Evolutionary conservation across 805 yeast genomes (phyloP).

Genomic region (Candida fluviatilis): DNA sequence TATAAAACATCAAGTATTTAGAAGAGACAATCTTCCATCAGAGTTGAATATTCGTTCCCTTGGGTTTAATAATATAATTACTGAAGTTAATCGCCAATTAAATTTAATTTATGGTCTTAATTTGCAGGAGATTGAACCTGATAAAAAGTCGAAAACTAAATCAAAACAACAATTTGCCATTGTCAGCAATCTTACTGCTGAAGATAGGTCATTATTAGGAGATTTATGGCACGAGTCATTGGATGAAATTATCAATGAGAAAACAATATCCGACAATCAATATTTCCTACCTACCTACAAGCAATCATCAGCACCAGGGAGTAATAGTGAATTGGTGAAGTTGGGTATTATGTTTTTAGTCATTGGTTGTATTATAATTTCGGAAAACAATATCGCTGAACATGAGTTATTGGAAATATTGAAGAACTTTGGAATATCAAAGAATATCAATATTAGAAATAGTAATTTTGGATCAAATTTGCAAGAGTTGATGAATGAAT

Average conservation of each 20-base stretch:
- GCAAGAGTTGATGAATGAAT: constrained; percentile 21
- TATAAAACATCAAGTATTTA: constrained; percentile 17
- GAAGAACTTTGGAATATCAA: constrained; percentile 24
- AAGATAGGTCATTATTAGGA: constrained; percentile 20
- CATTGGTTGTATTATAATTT: constrained; percentile 24
- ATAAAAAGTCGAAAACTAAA: constrained; percentile 3
- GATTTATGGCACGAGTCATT: constrained; percentile 20
- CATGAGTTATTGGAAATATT: constrained; percentile 18
- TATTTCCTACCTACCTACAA: constrained; percentile 20
- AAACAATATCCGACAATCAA: constrained; percentile 10
- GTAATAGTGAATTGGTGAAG: constrained; percentile 24
- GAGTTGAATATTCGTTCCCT: constrained; percentile 8
- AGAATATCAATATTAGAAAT: constrained; percentile 13
- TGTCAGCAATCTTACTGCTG: constrained; percentile 16
- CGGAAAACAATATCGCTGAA: constrained; percentile 30
- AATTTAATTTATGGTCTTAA: constrained; percentile 24
- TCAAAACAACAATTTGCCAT: constrained; percentile 17
- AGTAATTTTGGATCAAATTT: constrained; percentile 18
- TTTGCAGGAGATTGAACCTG: constrained; percentile 15
- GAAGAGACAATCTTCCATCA: constrained; percentile 20
- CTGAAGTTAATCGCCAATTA: constrained; percentile 13
- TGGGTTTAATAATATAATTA: constrained; percentile 14
- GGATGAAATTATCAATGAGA: constrained; percentile 6
- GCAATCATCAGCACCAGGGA: constrained; percentile 15
- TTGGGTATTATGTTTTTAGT: constrained; percentile 28